Evolutionary conservation across 2,329 filamentous ascomycete species (phyloP).

Genomic region (Paraphaeosphaeria minitans): DNA sequence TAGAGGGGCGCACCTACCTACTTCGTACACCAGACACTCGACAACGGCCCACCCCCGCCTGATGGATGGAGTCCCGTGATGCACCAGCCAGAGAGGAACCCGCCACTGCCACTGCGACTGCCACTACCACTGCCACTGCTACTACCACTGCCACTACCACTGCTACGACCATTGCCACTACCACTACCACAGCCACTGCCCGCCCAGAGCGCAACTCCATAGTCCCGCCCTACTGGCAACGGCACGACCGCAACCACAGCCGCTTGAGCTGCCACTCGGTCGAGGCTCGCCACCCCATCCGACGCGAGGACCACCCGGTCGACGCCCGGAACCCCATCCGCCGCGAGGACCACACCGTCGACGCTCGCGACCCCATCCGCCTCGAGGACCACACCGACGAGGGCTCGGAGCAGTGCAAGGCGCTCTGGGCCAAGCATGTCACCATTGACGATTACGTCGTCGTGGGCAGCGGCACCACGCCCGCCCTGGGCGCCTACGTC

Average conservation of each 20-base stretch:
- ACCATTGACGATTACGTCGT: conserved; percentile 67
- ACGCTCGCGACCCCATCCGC: conserved; percentile 59
- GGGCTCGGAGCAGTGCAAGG: conserved; percentile 59
- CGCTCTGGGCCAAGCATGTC: conserved; percentile 67
- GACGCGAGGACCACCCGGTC: conserved; percentile 67
- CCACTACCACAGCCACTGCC: conserved; percentile 28
- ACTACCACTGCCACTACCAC: conserved; percentile 29
- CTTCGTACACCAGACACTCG: not conserved
- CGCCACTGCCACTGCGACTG: conserved; percentile 28
- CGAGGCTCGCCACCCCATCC: conserved; percentile 56
- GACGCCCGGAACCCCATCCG: conserved; percentile 65
- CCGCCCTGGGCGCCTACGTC: conserved; percentile 82
- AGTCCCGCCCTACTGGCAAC: conserved; percentile 56
- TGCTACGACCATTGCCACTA: conserved; percentile 28
- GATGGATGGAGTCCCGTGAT: conserved; percentile 48
- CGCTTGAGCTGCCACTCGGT: conserved; percentile 43
- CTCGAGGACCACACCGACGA: conserved; percentile 70
- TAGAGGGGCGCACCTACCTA: too few relatives aligned
- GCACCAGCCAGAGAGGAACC: conserved; percentile 19
- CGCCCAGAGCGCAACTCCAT: conserved; percentile 39
- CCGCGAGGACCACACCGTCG: conserved; percentile 68
- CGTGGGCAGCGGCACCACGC: conserved; percentile 60
- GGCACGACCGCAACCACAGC: conserved; percentile 47
- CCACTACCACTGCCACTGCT: conserved; percentile 22
- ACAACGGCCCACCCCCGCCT: conserved; percentile 23